These are phyloP conservation scores for Alternaria burnsii DNA, from an alignment of 2,329 filamentous ascomycete genomes.

Conservation along the genomic window DNA sequence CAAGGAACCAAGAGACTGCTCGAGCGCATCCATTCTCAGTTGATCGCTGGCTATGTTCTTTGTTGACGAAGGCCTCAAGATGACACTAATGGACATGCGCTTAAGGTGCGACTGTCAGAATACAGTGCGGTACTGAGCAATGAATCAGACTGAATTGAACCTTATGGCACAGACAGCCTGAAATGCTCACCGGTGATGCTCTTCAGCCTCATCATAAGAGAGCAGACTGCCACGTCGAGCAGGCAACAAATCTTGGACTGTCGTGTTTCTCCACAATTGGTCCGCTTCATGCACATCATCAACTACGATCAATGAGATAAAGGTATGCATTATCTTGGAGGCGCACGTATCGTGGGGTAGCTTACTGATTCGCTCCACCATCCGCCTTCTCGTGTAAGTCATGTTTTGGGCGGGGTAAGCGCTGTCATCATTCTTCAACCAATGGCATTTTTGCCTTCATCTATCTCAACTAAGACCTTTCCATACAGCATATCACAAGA, in stretches of 20 bases:
- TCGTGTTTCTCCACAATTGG: neutral
- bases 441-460: neutral
- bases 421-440: neutral
- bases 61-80: no score
- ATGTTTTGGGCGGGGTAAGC: neutral
- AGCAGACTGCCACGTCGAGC: neutral
- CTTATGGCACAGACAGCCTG: neutral
- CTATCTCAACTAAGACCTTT: neutral
- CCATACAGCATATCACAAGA: no score
- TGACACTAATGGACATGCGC: no score
- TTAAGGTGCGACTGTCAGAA: neutral
- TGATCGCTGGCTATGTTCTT: no score
- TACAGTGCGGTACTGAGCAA: no score
- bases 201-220: neutral
- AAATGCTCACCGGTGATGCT: neutral
- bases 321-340: neutral
- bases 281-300: neutral
- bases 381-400: neutral
- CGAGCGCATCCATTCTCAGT: constrained; percentile 14
- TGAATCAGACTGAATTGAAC: no score
- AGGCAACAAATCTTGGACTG: neutral
- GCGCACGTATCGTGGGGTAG: neutral
- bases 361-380: neutral
- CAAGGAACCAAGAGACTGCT: constrained; percentile 7
- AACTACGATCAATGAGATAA: neutral